Conservation (phyloP, 164 flowering plant species). For the Macadamia integrifolia region DNA sequence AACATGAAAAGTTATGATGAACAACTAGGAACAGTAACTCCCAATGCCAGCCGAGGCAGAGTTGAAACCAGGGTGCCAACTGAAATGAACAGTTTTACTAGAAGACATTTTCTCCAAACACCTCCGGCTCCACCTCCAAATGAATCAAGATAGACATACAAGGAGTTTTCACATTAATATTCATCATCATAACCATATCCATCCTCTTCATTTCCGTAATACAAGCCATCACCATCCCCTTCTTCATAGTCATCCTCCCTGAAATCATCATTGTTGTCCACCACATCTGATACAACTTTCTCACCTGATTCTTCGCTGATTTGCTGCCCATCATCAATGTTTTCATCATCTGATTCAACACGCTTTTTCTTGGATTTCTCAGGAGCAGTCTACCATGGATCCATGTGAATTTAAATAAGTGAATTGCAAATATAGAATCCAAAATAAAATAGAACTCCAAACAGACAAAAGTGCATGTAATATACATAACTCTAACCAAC, state of each 20-base stretch:
- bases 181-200: too few relatives aligned
- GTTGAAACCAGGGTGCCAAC: background rate
- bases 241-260: slow-evolving; percentile 15
- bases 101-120: background rate
- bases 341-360: background rate
- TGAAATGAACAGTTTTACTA: background rate
- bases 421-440: too few relatives aligned
- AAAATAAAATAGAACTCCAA: background rate
- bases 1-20: too few relatives aligned
- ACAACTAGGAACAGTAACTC: too few relatives aligned
- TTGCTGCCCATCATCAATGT: background rate
- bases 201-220: too few relatives aligned
- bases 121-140: background rate
- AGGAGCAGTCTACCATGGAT: slow-evolving; percentile 1
- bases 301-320: background rate
- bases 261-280: slow-evolving; percentile 5
- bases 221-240: slow-evolving; percentile 7
- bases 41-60: too few relatives aligned
- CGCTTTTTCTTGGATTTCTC: slow-evolving; percentile 20
- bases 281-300: slow-evolving; percentile 8
- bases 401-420: background rate
- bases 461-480: background rate
- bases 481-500: background rate
- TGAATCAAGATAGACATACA: background rate
- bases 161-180: too few relatives aligned